Base-by-base conservation (phyloP, 768 basidiomycete species). In the Mycena epipterygia region DNA sequence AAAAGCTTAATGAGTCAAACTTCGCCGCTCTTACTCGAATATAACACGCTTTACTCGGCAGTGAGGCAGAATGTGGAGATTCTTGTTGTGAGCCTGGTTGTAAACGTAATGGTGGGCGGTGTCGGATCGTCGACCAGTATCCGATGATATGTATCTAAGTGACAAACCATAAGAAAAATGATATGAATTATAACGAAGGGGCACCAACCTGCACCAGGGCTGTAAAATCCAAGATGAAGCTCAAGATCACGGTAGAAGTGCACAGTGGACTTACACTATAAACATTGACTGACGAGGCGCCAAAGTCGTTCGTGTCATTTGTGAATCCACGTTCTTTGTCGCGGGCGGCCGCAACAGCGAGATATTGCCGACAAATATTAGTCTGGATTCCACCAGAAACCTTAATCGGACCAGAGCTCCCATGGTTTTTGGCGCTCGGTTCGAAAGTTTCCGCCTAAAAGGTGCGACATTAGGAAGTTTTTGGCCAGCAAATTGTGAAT, bases 51-150 rank as follows among this genome's bases (percentile, higher is more conserved):
- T 80, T 23, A 89, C 89, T 2, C 81, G 81, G 49, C 82, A 82
- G 49, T 81, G 79, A n/a, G 78, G 75, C 35, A 83, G 67, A 7
- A 89, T 79, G 4, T 75, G 74, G 17, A 89, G 72, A 64, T 88
- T 89, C 44, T 78, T 75, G 70, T 85, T 84, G 49, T 79, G 74
- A 5, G 79, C 70, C 64, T 87, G 84, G 49, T 84, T 86, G 71
- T 90, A 89, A 52, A 90, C 77, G 57, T 85, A 89, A 71, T 82
- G 73, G 68, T 89, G 86, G 4, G 91, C 83, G 0, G 85, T 74
- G 73, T 92, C 90, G 0, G 90, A 90, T 25, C 91, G 87, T 49
- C 72, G 81, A 29, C 91, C 91, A 3, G 84, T 88, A 21, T 78
- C 76, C 2, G 74, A 77, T 67, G 88, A 82, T 21, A 92, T 81